Percentiles rank a stretch among this genome's conserved stretches.
Evolutionary conservation across 2,329 filamentous ascomycete genomes (phyloP).

Genomic region (Stachybotrys chartarum): DNA sequence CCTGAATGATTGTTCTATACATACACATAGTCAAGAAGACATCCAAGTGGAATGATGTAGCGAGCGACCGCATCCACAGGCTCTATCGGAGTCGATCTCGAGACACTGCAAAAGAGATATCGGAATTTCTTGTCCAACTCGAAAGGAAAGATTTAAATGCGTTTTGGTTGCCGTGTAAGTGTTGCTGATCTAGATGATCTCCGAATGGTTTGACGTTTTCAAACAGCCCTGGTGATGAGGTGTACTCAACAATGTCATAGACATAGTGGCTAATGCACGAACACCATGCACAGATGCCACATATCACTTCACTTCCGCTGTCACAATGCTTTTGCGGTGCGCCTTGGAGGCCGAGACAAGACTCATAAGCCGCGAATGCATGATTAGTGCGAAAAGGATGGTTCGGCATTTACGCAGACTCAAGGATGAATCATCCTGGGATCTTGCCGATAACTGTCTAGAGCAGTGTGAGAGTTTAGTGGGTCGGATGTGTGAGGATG

Average conservation of each 20-base stretch:
- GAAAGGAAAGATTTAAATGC: background rate
- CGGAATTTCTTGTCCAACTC: background rate
- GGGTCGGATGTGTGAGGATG: no score
- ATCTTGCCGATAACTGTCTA: background rate
- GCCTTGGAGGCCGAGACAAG: slow-evolving; percentile 1
- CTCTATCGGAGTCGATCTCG: background rate
- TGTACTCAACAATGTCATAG: background rate
- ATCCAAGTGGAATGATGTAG: no score
- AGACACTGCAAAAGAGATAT: background rate
- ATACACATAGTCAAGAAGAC: no score
- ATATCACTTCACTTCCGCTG: slow-evolving; percentile 4
- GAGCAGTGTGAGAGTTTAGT: background rate
- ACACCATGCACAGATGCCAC: background rate
- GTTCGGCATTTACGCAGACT: background rate
- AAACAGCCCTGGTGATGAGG: no score
- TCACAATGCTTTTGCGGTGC: slow-evolving; percentile 2
- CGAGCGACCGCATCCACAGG: background rate
- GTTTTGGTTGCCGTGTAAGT: slow-evolving; percentile 5
- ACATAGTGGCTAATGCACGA: background rate
- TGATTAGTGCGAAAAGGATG: background rate
- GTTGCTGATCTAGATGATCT: no score
- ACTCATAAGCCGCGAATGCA: background rate
- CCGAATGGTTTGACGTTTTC: no score
- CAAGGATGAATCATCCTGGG: background rate
- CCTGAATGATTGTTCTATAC: no score